A percentile compares a stretch with the other conserved stretches of the same genome.
phyloP scores from a whole-genome alignment of 257 asterid species.

The Jasminum sambac region DNA sequence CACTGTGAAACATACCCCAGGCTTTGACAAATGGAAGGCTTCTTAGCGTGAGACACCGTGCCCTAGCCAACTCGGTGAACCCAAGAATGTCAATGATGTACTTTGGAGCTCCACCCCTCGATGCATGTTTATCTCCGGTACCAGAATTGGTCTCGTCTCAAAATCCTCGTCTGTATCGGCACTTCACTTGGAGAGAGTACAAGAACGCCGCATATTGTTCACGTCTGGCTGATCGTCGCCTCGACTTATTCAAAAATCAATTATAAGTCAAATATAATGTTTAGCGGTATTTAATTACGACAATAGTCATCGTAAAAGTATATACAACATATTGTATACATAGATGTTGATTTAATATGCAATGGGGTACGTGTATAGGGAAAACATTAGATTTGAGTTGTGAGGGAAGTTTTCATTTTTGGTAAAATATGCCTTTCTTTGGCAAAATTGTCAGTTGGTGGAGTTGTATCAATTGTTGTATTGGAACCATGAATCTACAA shows the following conservation, averaged over 20 bases:
- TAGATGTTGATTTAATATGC: background rate
- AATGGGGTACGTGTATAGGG: slow-evolving; percentile 7
- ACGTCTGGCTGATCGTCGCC: slow-evolving; percentile 56
- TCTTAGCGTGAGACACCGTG: slow-evolving; percentile 66
- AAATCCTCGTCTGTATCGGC: slow-evolving; percentile 36
- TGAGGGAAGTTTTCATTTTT: slow-evolving; percentile 14
- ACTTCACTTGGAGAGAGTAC: slow-evolving; percentile 73
- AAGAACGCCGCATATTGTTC: slow-evolving; percentile 46
- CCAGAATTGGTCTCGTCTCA: slow-evolving; percentile 25
- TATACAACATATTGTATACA: too few species aligned
- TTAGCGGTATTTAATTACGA: background rate
- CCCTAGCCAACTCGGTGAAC: slow-evolving; percentile 33
- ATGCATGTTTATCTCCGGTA: slow-evolving; percentile 42
- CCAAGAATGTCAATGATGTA: slow-evolving; percentile 65
- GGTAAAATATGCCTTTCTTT: too few species aligned
- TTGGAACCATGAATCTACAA: background rate
- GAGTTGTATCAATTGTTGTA: too few species aligned
- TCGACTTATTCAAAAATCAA: slow-evolving; percentile 42
- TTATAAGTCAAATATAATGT: background rate
- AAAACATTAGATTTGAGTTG: background rate
- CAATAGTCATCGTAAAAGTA: background rate
- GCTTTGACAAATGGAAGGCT: slow-evolving; percentile 75
- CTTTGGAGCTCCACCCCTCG: slow-evolving; percentile 65
- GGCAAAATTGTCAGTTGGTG: background rate
- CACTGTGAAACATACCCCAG: slow-evolving; percentile 14